These are phyloP conservation scores for Nakaseomyces sp. DNA, from an alignment of 1,139 yeast genomes.

Conservation along the genomic window DNA sequence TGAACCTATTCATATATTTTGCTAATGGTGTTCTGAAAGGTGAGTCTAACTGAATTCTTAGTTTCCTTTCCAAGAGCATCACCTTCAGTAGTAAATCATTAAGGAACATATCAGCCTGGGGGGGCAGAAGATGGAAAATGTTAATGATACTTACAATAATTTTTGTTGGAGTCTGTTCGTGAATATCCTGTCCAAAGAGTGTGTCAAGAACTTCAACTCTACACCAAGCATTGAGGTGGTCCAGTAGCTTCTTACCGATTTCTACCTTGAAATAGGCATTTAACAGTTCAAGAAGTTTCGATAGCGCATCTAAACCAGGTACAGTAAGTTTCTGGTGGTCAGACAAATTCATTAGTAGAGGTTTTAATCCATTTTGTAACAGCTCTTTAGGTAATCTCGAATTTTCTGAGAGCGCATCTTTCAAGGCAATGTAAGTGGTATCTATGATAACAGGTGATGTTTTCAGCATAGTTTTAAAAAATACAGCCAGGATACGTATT, in stretches of 20 bases:
- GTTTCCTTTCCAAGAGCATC: constrained; percentile 67
- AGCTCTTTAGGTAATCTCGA: constrained; percentile 87
- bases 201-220: constrained; percentile 59
- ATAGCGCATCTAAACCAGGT: constrained; percentile 84
- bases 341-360: constrained; percentile 88
- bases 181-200: constrained; percentile 32
- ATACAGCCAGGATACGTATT: constrained; percentile 80
- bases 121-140: constrained; percentile 84
- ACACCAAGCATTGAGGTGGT: constrained; percentile 95
- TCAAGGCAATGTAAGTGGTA: constrained; percentile 86
- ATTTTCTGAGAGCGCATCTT: constrained; percentile 75
- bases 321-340: constrained; percentile 88
- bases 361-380: constrained; percentile 85
- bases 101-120: constrained; percentile 86
- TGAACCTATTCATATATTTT: constrained; percentile 75
- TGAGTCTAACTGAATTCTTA: constrained; percentile 77
- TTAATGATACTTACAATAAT: constrained; percentile 86
- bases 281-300: constrained; percentile 73
- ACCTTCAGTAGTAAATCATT: constrained; percentile 75
- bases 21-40: constrained; percentile 93
- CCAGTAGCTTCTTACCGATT: constrained; percentile 85
- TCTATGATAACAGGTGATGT: constrained; percentile 80
- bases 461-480: constrained; percentile 86
- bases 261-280: constrained; percentile 94
- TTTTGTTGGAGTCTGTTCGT: constrained; percentile 72